These are phyloP conservation scores for Phytophthora pini DNA, from an alignment of 352 stramenopile genomes.

Conservation along the genomic window DNA sequence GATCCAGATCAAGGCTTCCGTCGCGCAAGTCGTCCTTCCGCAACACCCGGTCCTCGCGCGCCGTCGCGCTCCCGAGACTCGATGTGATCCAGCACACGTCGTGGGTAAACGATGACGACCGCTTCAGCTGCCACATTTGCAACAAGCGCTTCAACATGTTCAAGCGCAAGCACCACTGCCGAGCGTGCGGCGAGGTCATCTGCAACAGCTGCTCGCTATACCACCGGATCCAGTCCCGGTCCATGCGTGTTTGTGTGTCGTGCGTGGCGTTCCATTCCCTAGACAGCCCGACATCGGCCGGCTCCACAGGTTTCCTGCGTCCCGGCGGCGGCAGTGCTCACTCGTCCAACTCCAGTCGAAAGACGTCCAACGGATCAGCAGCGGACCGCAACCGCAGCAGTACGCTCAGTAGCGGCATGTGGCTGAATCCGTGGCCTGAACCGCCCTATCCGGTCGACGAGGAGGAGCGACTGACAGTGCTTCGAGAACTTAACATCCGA, in stretches of 20 bases:
- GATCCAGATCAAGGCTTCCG: constrained; percentile 32
- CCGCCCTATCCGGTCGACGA: constrained; percentile 83
- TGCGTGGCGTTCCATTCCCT: constrained; percentile 86
- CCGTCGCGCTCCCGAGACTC: constrained; percentile 72
- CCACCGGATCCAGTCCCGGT: constrained; percentile 84
- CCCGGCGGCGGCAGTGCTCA: constrained; percentile 36
- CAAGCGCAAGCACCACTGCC: constrained; percentile 89
- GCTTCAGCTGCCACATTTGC: constrained; percentile 89
- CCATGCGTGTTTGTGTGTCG: constrained; percentile 87
- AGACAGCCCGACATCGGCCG: constrained; percentile 74
- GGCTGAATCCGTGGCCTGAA: constrained; percentile 85
- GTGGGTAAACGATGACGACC: constrained; percentile 88
- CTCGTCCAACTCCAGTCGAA: constrained; percentile 52
- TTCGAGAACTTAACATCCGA: constrained; percentile 85
- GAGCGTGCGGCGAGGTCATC: constrained; percentile 86
- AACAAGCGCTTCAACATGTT: constrained; percentile 91
- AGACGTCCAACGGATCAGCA: constrained; percentile 64
- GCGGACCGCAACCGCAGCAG: constrained; percentile 49
- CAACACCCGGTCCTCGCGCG: constrained; percentile 74
- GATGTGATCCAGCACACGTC: constrained; percentile 83
- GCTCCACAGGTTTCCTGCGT: constrained; percentile 48
- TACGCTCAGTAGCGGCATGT: constrained; percentile 69
- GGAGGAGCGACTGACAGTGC: constrained; percentile 70
- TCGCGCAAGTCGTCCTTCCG: constrained; percentile 82
- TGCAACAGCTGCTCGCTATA: constrained; percentile 87